Evolutionary conservation across 1,284 basidiomycete species (phyloP).

Genomic region (Hemileia vastatrix): DNA sequence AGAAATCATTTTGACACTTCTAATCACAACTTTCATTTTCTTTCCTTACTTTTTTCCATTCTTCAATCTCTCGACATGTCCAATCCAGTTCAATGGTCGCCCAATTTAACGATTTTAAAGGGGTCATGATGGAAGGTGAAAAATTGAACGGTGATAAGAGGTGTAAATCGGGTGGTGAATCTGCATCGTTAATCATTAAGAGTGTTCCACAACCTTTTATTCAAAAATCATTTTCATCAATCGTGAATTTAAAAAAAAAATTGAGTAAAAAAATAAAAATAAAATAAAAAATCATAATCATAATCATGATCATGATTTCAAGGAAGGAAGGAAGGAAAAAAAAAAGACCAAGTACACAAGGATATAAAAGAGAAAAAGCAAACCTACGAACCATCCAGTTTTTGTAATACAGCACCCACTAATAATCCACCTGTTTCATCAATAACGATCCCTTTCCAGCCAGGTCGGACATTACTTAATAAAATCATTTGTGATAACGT

Average conservation of each 20-base stretch:
- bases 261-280: not conserved
- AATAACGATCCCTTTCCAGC: constrained; percentile 74
- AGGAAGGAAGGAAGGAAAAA: not conserved
- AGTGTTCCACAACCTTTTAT: constrained; percentile 58
- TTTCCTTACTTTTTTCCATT: constrained; percentile 2
- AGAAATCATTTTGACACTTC: not conserved
- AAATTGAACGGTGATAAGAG: constrained; percentile 80
- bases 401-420: constrained; percentile 65
- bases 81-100: constrained; percentile 73
- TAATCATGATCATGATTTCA: no score
- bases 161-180: constrained; percentile 86
- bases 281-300: not conserved
- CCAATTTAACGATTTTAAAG: constrained; percentile 74
- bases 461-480: constrained; percentile 71
- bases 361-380: no score
- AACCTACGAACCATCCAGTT: constrained; percentile 61
- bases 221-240: not conserved
- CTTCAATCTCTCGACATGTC: constrained; percentile 51
- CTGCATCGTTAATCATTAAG: constrained; percentile 76
- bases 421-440: constrained; percentile 89
- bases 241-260: not conserved
- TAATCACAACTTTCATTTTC: not conserved
- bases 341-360: no score
- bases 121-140: constrained; percentile 52
- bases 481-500: constrained; percentile 78